Evolutionary conservation across 164 flowering plant genomes (phyloP).

Genomic region (Aristolochia contorta): DNA sequence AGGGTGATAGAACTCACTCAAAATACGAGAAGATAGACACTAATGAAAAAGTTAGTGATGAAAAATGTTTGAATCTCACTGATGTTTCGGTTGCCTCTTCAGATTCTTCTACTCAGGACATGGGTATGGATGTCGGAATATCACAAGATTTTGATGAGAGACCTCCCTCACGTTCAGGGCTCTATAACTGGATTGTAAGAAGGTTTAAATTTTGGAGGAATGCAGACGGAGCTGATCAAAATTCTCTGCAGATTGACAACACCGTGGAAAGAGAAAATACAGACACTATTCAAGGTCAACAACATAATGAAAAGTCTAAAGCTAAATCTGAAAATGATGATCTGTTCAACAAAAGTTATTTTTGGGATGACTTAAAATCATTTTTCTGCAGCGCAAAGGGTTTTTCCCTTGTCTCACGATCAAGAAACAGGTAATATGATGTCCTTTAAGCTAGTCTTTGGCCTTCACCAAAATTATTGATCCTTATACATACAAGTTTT

Average conservation of each 20-base stretch:
- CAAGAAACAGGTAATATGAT: slow-evolving; percentile 57
- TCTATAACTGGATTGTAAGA: slow-evolving; percentile 17
- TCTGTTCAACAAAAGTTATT: slow-evolving; percentile 27
- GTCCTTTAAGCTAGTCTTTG: neutral
- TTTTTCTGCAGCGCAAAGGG: slow-evolving; percentile 42
- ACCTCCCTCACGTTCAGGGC: slow-evolving; percentile 12
- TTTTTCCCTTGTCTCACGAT: slow-evolving; percentile 24
- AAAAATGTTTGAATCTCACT: neutral
- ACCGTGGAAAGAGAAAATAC: neutral
- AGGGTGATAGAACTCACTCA: slow-evolving; percentile 2
- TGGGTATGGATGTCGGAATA: neutral
- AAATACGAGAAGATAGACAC: slow-evolving; percentile 4
- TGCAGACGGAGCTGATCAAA: slow-evolving; percentile 3
- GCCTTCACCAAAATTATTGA: too few species aligned
- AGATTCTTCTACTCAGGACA: slow-evolving; percentile 8
- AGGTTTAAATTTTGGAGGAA: slow-evolving; percentile 28
- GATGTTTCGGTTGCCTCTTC: slow-evolving; percentile 9
- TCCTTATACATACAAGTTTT: too few species aligned
- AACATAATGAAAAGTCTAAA: slow-evolving; percentile 6
- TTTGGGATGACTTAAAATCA: slow-evolving; percentile 56
- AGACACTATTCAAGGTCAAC: neutral
- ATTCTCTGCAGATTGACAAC: slow-evolving; percentile 5
- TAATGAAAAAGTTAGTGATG: slow-evolving; percentile 9
- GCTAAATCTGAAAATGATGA: slow-evolving; percentile 17
- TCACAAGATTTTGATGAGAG: slow-evolving; percentile 5